A percentile compares a stretch with the other conserved stretches of the same genome.
These are phyloP conservation scores for Trapa bicornis DNA, from an alignment of 345 rosid genomes.

Conservation along the genomic window DNA sequence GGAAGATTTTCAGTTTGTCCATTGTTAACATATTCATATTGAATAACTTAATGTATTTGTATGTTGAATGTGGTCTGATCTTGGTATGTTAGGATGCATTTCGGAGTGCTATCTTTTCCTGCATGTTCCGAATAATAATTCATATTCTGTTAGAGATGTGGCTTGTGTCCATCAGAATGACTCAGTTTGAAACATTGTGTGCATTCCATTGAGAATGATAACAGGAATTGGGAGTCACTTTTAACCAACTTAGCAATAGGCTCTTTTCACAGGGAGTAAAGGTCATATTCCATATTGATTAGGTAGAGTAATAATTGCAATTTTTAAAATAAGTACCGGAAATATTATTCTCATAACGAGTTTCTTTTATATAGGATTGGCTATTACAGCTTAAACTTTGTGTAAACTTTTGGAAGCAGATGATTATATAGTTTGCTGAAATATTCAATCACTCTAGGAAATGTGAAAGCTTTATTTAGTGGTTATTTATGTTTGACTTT, in stretches of 20 bases:
- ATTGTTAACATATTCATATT: background rate
- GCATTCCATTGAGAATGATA: background rate
- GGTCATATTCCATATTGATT: background rate
- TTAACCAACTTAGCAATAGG: background rate
- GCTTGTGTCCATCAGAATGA: background rate
- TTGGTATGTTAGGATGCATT: background rate
- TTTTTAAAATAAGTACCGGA: background rate
- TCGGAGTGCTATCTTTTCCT: background rate
- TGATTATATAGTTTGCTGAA: background rate
- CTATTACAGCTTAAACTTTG: too few relatives aligned
- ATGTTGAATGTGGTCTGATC: background rate
- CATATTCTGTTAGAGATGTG: background rate
- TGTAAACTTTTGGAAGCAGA: background rate
- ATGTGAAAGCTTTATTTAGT: background rate
- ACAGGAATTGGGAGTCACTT: background rate
- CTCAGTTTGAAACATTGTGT: background rate
- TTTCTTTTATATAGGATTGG: background rate
- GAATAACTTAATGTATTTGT: background rate
- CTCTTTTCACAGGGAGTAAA: background rate
- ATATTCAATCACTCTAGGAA: background rate
- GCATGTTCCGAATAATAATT: too few relatives aligned
- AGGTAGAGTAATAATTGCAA: background rate
- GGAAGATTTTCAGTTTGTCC: too few relatives aligned
- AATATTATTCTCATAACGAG: background rate
- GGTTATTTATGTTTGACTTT: slow-evolving; percentile 13